Evolutionary conservation across 352 stramenopile genomes (phyloP).

Genomic region (Globisporangium takayamanum): DNA sequence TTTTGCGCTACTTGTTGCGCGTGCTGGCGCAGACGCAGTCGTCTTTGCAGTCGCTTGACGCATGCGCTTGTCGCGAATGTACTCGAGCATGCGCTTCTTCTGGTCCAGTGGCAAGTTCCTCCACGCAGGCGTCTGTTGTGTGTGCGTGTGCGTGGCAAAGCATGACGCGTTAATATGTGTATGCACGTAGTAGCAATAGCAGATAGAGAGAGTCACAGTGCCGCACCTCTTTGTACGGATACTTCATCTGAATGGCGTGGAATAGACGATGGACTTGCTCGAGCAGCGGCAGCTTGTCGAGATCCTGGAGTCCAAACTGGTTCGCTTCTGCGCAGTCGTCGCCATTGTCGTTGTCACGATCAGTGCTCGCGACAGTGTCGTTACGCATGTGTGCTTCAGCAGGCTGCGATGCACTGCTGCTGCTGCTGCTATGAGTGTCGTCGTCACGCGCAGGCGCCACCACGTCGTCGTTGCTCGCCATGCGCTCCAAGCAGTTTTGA

Average conservation of each 20-base stretch:
- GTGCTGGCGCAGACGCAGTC: constrained; percentile 2
- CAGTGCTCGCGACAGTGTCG: background rate
- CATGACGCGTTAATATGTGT: too few species aligned
- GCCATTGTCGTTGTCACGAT: background rate
- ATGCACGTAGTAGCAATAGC: background rate
- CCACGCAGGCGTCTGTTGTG: constrained; percentile 60
- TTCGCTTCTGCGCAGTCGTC: constrained; percentile 16
- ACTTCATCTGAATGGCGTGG: constrained; percentile 75
- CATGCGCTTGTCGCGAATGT: constrained; percentile 65
- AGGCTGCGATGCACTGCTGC: background rate
- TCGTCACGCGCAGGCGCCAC: background rate
- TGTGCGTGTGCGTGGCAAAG: background rate
- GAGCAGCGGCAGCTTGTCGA: constrained; percentile 61
- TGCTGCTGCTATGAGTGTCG: background rate
- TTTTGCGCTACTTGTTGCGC: constrained; percentile 1
- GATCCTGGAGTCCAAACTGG: constrained; percentile 65
- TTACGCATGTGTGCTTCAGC: background rate
- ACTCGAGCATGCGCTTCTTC: constrained; percentile 75
- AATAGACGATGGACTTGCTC: constrained; percentile 83
- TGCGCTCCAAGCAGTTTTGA: background rate
- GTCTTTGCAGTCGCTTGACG: constrained; percentile 17
- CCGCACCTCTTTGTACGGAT: constrained; percentile 75
- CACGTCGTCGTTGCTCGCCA: background rate
- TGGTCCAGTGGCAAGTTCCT: constrained; percentile 66
- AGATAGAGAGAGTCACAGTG: background rate